phyloP scores from a whole-genome alignment of 2,329 filamentous ascomycete genomes.

The Alternaria tenuissima region DNA sequence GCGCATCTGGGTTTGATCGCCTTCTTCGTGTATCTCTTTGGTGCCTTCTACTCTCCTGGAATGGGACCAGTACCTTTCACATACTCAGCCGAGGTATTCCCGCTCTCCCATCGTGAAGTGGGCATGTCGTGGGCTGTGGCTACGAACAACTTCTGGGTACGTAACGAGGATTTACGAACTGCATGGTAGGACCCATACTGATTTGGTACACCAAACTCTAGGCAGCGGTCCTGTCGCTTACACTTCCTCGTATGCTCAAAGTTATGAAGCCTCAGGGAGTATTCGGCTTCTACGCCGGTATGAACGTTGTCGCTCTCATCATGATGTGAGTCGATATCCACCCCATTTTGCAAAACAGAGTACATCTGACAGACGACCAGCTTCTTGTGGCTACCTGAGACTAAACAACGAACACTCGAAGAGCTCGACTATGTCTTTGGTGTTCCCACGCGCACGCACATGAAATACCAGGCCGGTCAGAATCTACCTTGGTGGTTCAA shows the following conservation, averaged over 20 bases:
- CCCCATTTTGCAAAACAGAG: neutral
- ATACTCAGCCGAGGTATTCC: constrained; percentile 68
- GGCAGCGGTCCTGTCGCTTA: constrained; percentile 66
- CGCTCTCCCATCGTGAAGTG: constrained; percentile 73
- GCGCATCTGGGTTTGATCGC: constrained; percentile 61
- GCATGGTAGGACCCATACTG: neutral
- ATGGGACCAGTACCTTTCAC: constrained; percentile 59
- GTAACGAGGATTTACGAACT: neutral
- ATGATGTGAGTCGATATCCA: constrained; percentile 60
- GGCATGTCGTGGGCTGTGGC: constrained; percentile 76
- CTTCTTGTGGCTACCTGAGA: constrained; percentile 64
- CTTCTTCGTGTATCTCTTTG: constrained; percentile 66
- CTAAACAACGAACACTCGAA: constrained; percentile 59
- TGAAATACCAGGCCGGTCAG: constrained; percentile 41
- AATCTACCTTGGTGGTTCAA: constrained; percentile 58
- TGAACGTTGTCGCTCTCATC: constrained; percentile 68
- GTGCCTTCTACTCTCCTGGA: constrained; percentile 51
- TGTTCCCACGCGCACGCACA: constrained; percentile 53
- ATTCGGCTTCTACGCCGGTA: constrained; percentile 68
- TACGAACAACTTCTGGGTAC: constrained; percentile 67
- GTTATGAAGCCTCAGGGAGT: constrained; percentile 62
- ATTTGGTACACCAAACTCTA: neutral
- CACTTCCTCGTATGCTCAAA: constrained; percentile 66
- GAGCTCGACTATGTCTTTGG: constrained; percentile 62
- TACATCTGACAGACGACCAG: neutral